Percentiles rank a stretch among this genome's conserved stretches.
phyloP scores from a whole-genome alignment of 805 yeast species.

The Saccharomycopsis babjevae region DNA sequence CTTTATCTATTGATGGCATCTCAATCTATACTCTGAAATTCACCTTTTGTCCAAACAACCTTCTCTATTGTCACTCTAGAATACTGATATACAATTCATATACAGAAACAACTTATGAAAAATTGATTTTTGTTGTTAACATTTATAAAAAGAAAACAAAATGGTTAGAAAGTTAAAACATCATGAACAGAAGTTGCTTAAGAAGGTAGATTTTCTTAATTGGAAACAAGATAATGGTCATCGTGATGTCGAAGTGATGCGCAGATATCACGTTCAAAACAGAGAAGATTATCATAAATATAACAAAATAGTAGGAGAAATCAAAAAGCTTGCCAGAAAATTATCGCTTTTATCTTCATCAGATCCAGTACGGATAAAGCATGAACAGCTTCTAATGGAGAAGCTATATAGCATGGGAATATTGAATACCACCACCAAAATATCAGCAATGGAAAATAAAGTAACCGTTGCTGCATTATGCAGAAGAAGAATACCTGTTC shows the following conservation, averaged over 20 bases:
- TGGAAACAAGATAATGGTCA: slow-evolving; percentile 97
- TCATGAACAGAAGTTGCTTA: slow-evolving; percentile 90
- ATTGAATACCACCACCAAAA: slow-evolving; percentile 76
- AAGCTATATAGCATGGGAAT: slow-evolving; percentile 86
- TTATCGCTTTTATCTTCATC: slow-evolving; percentile 75
- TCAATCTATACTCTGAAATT: background rate
- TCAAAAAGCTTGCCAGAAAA: slow-evolving; percentile 78
- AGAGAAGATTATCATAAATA: slow-evolving; percentile 94
- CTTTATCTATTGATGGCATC: background rate
- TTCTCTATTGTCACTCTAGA: too few relatives aligned
- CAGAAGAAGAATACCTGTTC: slow-evolving; percentile 85
- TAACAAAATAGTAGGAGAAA: slow-evolving; percentile 85
- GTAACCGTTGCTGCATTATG: slow-evolving; percentile 88
- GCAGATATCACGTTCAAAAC: slow-evolving; percentile 85
- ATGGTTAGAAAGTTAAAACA: slow-evolving; percentile 87
- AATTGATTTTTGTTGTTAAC: background rate
- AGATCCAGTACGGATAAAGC: slow-evolving; percentile 80
- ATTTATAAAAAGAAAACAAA: slow-evolving; percentile 11
- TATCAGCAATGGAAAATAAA: slow-evolving; percentile 85
- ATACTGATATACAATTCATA: too few relatives aligned
- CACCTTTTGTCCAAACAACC: too few relatives aligned
- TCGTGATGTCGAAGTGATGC: slow-evolving; percentile 93
- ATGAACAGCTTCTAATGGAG: slow-evolving; percentile 79
- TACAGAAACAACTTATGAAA: too few relatives aligned
- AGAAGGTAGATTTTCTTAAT: slow-evolving; percentile 91